Percentiles rank a stretch among this genome's conserved stretches.
These are phyloP conservation scores for Dalbergia oliveri DNA, from an alignment of 306 rosid species.

Conservation along the genomic window DNA sequence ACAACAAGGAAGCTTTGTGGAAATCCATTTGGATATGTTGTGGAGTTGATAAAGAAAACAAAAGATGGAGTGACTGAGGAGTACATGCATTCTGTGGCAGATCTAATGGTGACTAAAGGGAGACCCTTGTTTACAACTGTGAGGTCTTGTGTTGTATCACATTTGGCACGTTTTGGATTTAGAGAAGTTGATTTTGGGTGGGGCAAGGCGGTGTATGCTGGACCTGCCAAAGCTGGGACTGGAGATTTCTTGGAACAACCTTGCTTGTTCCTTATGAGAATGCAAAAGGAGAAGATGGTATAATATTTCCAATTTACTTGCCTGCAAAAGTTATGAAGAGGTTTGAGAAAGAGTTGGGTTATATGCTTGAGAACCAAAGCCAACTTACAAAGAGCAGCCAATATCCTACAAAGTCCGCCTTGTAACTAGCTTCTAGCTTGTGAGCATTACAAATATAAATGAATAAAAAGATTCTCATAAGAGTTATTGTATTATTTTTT, in stretches of 20 bases:
- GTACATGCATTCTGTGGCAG: conserved; percentile 49
- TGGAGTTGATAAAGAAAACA: conserved; percentile 37
- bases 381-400: neutral
- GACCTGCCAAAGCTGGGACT: neutral
- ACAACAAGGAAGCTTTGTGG: neutral
- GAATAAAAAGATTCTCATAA: too few species aligned
- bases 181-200: conserved; percentile 19
- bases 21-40: conserved; percentile 21
- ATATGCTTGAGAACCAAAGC: neutral
- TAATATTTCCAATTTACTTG: conserved; percentile 49
- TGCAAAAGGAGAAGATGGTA: conserved; percentile 50
- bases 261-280: neutral
- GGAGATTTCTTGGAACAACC: neutral
- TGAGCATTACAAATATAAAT: neutral
- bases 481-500: too few species aligned
- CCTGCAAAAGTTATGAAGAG: conserved; percentile 52
- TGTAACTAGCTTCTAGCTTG: neutral
- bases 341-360: conserved; percentile 48
- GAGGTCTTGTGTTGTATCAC: neutral
- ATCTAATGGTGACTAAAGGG: conserved; percentile 18
- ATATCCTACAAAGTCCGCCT: neutral
- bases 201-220: neutral
- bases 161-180: neutral
- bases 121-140: neutral
- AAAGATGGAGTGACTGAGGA: conserved; percentile 37